Evolutionary conservation across 768 basidiomycete genomes (phyloP), one percentile per base, ranked within the genome.

Genomic region (Favolaschia claudopus): DNA sequence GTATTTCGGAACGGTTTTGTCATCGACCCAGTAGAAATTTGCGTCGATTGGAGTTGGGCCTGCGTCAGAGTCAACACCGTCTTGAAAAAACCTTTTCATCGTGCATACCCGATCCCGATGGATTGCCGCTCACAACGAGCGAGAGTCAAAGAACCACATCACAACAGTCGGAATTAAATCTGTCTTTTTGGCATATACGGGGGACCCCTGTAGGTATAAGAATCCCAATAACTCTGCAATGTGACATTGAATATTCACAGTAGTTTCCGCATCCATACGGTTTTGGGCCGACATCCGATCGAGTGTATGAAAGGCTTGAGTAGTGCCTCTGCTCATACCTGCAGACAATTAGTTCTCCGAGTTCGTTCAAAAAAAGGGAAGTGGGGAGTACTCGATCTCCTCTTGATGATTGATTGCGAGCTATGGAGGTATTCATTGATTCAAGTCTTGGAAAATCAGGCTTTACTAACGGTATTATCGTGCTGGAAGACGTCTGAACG

Each of bases 111-210:
- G 55, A 24, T 12, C 55, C 46, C 7, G 12, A 17, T n/a, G 45
- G 45, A 19, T 17, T 44, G 4, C 56, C 43, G 32, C 32, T 20
- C 24, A 50, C 48, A 58, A 58, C 37, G 56, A 58, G 4, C 56
- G 46, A 22, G 56, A 58, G 33, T 58, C 56, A 27, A 58, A 58
- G 56, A 58, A 58, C 56, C 56, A 58, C 47, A 58, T 49, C 6
- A 58, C 20, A 22, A 25, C 37, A 7, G 56, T 38, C 4, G 56
- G 56, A 7, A 51, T 32, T 17, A n/a, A 13, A n/a, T 31, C 46
- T n/a, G 15, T 22, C 20, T 28, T 17, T 12, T 31, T 50, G 9
- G 38, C 56, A 39, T 58, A 58, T 7, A 58, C 56, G 20, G 48
- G 56, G 33, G 7, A 58, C 37, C 56, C 56, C 56, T 58, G 37